Conservation (phyloP, 306 rosid genomes). For the Prunus armeniaca region DNA sequence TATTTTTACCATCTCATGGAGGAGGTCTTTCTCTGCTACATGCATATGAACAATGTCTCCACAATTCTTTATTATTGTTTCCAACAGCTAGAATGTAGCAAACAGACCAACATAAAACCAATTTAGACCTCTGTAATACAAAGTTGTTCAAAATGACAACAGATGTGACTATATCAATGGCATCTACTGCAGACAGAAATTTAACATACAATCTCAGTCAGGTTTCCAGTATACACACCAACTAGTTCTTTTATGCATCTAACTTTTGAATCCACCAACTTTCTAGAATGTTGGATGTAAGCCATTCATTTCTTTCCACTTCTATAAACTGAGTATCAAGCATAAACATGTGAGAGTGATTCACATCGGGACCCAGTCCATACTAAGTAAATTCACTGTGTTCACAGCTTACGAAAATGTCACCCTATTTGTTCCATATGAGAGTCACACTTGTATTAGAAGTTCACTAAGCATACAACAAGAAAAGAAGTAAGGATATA, state of each 20-base stretch:
- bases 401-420: background rate
- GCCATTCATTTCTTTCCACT: background rate
- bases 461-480: background rate
- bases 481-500: background rate
- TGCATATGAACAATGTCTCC: slow-evolving; percentile 98
- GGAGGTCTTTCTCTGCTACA: slow-evolving; percentile 94
- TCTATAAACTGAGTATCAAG: background rate
- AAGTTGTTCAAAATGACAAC: slow-evolving; percentile 19
- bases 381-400: background rate
- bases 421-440: background rate
- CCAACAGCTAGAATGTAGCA: slow-evolving; percentile 71
- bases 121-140: slow-evolving; percentile 32
- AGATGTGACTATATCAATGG: background rate
- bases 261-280: background rate
- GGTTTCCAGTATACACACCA: background rate
- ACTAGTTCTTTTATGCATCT: background rate
- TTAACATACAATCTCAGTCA: background rate
- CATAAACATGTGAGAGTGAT: background rate
- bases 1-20: slow-evolving; percentile 92
- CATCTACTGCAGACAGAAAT: background rate
- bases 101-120: slow-evolving; percentile 42
- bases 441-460: background rate
- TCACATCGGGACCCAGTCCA: background rate
- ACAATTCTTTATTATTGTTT: slow-evolving; percentile 89
- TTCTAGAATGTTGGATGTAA: background rate